Evolutionary conservation across 345 rosid species (phyloP), one percentile per base, ranked within the genome.

Genomic region (Corchorus olitorius): DNA sequence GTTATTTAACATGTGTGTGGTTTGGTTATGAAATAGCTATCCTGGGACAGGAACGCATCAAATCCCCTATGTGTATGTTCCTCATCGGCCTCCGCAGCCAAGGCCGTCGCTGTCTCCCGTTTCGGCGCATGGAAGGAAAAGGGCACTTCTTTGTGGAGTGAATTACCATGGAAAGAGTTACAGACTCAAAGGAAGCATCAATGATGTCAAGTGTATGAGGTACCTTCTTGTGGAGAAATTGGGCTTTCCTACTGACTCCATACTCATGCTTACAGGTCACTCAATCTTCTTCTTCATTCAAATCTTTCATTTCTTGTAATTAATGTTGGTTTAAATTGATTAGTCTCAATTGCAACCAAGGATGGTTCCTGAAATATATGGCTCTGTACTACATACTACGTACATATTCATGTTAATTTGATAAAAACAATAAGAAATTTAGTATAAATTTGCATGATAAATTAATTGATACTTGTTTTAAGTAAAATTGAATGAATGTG

Each of bases 131-230:
- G 89, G 89, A 35, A 78, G 84, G 83, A 90, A 83, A 72, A 78
- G 88, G 53, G 94, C 94, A 13, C 45, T 90, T 78, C 79, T 90
- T 8, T 84, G 89, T 39, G 92, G 92, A 54, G 83, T 88, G 7
- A 86, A 79, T 75, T 90, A 90, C 61, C 20, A 54, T 59, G 82
- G 87, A 14, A 87, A 79, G 67, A 79, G 77, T 73, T 79, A 84
- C 76, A 75, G n/a, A 39, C 77, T 88, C 6, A 83, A 80, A 76
- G 92, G 94, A 58, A 83, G 86, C 54, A 70, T 84, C 13, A 90
- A 88, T 49, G 92, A 90, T 56, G 94, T 83, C 48, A 84, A 77
- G 45, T 79, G 88, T 77, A 90, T 90, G 90, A 82, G 54, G 71
- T 83, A 70, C 70, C 84, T 90, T 71, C 84, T 90, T 48, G 79